Conservation (phyloP, 176 grass and related monocot genomes). For the Dendrocalamus sinicus region DNA sequence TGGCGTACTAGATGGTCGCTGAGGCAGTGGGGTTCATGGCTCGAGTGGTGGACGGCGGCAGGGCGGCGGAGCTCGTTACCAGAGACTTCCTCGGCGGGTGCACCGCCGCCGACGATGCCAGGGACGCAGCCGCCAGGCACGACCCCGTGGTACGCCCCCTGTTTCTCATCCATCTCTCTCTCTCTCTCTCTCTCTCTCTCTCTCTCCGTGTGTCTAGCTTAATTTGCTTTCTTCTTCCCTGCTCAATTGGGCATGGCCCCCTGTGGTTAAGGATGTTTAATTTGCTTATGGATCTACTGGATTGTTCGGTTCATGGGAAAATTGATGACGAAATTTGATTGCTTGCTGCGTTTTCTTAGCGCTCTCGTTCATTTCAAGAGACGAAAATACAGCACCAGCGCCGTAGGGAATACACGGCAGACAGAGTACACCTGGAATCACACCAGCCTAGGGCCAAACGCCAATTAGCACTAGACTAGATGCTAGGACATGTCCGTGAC, state of each 20-base stretch:
- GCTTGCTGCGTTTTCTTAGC: too few relatives aligned
- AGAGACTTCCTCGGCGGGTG: constrained; percentile 88
- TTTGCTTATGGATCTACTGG: neutral
- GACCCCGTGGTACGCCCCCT: constrained; percentile 28
- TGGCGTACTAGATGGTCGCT: constrained; percentile 55
- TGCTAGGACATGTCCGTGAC: too few relatives aligned
- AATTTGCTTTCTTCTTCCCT: neutral
- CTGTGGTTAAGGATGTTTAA: neutral
- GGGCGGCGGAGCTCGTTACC: constrained; percentile 74
- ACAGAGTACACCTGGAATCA: too few relatives aligned
- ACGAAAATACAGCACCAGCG: too few relatives aligned
- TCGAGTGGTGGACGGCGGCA: constrained; percentile 43
- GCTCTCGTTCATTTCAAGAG: too few relatives aligned
- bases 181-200: neutral
- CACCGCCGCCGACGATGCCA: constrained; percentile 35
- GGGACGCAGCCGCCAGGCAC: constrained; percentile 50
- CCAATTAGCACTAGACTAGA: too few relatives aligned
- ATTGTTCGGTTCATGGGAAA: too few relatives aligned
- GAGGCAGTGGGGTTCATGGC: constrained; percentile 76
- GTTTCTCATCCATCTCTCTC: neutral
- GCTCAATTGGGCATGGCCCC: neutral
- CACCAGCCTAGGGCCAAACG: too few relatives aligned
- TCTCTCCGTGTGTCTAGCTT: neutral
- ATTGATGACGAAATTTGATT: neutral
- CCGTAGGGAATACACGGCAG: too few relatives aligned